phyloP scores from a whole-genome alignment of 2,329 filamentous ascomycete genomes.

The Aureobasidium zeae region DNA sequence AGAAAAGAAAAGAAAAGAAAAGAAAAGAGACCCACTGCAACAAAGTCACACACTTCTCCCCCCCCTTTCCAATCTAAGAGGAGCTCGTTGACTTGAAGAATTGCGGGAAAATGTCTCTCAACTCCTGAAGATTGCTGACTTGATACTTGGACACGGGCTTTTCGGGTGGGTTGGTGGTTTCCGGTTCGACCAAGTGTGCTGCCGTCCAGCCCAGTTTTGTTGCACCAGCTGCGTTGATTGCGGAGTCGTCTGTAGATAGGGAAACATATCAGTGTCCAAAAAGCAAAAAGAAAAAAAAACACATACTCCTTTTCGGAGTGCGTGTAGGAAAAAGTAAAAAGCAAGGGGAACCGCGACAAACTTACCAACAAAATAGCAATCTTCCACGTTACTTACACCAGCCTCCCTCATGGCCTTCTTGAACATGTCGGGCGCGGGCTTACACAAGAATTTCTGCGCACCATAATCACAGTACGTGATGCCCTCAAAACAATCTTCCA shows the following conservation, averaged over 20 bases:
- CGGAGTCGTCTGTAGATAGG: slow-evolving; percentile 65
- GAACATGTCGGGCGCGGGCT: slow-evolving; percentile 76
- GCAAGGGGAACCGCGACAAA: no score
- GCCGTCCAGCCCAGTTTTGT: slow-evolving; percentile 76
- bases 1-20: no score
- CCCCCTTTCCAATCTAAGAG: no score
- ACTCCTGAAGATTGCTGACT: slow-evolving; percentile 65
- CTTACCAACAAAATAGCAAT: slow-evolving; percentile 91
- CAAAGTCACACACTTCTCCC: no score
- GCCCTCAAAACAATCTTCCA: slow-evolving; percentile 88
- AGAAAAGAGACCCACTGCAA: no score
- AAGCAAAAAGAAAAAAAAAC: no score
- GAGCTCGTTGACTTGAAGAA: slow-evolving; percentile 62
- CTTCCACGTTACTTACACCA: slow-evolving; percentile 53
- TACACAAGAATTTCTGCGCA: slow-evolving; percentile 66
- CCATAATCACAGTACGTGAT: slow-evolving; percentile 91
- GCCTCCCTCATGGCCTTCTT: slow-evolving; percentile 83
- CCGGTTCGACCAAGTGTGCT: slow-evolving; percentile 75
- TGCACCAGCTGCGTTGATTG: slow-evolving; percentile 68
- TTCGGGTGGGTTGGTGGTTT: slow-evolving; percentile 52
- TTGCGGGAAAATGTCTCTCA: slow-evolving; percentile 68
- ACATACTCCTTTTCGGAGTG: no score
- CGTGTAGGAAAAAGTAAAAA: no score
- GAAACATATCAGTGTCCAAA: not conserved
- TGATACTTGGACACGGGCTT: slow-evolving; percentile 57